Base-by-base conservation (phyloP, 2,329 filamentous ascomycete species). In the Microdochium trichocladiopsis region DNA sequence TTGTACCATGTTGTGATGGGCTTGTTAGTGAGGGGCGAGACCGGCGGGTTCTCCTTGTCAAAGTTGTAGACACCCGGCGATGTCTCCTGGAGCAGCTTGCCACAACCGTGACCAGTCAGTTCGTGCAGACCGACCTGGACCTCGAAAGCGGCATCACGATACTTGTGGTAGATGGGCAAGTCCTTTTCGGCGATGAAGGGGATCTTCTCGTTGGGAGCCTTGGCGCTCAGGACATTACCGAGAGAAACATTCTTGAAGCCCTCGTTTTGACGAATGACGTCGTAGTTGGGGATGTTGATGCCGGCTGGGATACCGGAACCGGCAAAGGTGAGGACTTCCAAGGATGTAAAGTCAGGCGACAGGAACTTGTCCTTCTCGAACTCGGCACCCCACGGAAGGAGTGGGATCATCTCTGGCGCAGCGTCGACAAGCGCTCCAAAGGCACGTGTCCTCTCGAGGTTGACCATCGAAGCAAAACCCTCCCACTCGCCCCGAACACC, bases 361-460 rank as follows among this genome's bases (percentile, higher is more conserved):
- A 95, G 72, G 70, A 99, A 99, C 63, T 88, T 91, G 74, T 96
- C 92, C 71, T 97, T 97, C 67, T 99, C 94, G 59, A 97, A 99
- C 1, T 90, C 88, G 48, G 82, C 80, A 33, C 77, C 75, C 94
- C 94, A 99, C 0, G 94, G 94, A 14, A 99, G 75, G 56, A 95
- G 83, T 6, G 91, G 90, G 50, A 99, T 96, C 65, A 96, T 85
- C 47, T 76, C 75, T 11, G 91, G 87, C 0, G 94, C 92, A 24
- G 85, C 85, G 21, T 85, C 79, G 4, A 97, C 94, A 1, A 97
- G 81, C 59, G 88, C 86, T 8, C 87, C 87, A 64, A 97, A 97
- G 1, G 92, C 90, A 53, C 81, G 82, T 1, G 93, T 99, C 21
- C 93, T 85, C 67, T 96, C 93, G 63, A 93, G 78, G 70, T 97